Evolutionary conservation across 2,329 filamentous ascomycete genomes (phyloP).

Genomic region (Pseudocercospora fijiensis): DNA sequence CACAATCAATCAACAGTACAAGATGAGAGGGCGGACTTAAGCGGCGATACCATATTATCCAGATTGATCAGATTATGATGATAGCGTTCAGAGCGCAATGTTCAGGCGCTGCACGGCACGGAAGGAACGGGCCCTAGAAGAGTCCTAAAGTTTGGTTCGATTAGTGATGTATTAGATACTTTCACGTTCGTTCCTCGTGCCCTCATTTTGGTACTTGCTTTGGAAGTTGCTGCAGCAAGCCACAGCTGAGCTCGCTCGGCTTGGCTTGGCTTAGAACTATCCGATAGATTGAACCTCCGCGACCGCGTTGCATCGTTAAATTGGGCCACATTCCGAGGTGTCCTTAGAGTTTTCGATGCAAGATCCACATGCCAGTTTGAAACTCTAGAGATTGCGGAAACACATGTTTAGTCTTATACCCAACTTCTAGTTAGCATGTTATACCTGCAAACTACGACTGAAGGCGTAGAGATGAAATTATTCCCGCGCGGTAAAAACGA

Average conservation of each 20-base stretch:
- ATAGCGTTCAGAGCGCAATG: conserved; percentile 3
- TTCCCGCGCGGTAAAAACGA: too few species aligned
- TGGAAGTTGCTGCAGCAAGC: background rate
- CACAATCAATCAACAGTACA: conserved; percentile 3
- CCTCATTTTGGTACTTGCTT: background rate
- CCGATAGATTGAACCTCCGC: background rate
- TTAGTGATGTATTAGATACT: conserved; percentile 5
- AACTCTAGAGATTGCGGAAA: background rate
- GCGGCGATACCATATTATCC: background rate
- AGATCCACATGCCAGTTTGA: background rate
- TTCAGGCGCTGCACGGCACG: background rate
- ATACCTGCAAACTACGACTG: too few species aligned
- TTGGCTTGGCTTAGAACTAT: background rate
- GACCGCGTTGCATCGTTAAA: background rate
- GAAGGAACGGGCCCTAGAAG: background rate
- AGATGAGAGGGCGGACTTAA: background rate
- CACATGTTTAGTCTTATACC: too few species aligned
- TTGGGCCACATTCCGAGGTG: background rate
- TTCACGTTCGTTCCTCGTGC: background rate
- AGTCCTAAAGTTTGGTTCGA: background rate
- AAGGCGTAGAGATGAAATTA: too few species aligned
- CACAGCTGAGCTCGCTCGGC: conserved; percentile 3
- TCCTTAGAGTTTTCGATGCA: background rate
- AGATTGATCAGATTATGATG: conserved; percentile 1
- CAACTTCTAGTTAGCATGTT: too few species aligned